phyloP scores from a whole-genome alignment of 768 basidiomycete species.

The Boletales sp. region DNA sequence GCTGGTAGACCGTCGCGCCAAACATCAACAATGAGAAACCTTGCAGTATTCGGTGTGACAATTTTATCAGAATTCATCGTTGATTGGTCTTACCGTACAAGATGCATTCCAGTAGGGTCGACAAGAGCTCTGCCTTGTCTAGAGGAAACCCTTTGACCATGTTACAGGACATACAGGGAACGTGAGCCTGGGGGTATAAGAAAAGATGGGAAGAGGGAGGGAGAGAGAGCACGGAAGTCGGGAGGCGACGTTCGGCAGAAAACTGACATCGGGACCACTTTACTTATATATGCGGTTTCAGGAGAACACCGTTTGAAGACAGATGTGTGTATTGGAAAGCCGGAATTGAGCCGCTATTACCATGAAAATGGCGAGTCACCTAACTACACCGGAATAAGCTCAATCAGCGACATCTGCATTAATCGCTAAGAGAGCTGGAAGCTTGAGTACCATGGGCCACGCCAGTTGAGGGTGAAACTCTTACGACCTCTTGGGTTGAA shows the following conservation, averaged over 20 bases:
- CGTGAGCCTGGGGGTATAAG: background rate
- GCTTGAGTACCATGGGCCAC: background rate
- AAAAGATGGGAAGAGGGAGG: background rate
- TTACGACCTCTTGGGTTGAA: background rate
- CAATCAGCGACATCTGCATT: background rate
- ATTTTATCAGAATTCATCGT: background rate
- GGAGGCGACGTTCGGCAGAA: background rate
- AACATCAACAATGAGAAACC: conserved; percentile 36
- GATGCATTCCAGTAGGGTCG: conserved; percentile 7
- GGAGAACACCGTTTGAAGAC: background rate
- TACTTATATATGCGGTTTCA: background rate
- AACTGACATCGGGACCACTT: background rate
- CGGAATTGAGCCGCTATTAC: background rate
- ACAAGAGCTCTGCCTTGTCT: conserved; percentile 5
- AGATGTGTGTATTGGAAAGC: background rate
- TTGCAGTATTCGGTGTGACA: background rate
- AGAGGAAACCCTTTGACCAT: background rate
- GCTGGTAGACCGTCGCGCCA: conserved; percentile 23
- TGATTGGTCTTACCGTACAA: conserved; percentile 9
- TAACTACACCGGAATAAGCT: background rate
- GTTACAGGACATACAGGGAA: background rate
- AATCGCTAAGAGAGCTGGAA: background rate
- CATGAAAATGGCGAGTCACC: background rate
- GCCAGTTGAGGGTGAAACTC: background rate
- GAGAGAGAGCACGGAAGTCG: background rate